These are phyloP conservation scores for Cynanchum wilfordii DNA, from an alignment of 257 asterid genomes.

Conservation along the genomic window DNA sequence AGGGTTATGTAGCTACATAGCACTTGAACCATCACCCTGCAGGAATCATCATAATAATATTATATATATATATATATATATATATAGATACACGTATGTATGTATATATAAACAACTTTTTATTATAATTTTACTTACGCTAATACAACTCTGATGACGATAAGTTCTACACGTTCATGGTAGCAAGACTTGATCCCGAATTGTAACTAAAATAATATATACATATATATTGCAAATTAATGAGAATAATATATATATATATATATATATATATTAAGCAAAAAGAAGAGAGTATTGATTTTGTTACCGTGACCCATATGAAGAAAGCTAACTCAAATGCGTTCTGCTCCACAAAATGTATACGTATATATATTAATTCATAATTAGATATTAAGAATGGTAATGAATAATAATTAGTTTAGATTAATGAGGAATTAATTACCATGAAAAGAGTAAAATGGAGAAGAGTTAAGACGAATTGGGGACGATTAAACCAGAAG, in stretches of 20 bases:
- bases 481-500: conserved; percentile 71
- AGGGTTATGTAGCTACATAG: conserved; percentile 79
- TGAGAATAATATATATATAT: no score
- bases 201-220: conserved; percentile 39
- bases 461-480: conserved; percentile 51
- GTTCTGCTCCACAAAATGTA: conserved; percentile 33
- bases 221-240: neutral
- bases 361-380: neutral
- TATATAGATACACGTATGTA: no score
- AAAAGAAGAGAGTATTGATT: neutral
- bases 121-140: conserved; percentile 42
- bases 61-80: no score
- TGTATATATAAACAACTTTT: no score
- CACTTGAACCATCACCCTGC: conserved; percentile 62
- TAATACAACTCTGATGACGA: conserved; percentile 52
- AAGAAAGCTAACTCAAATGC: conserved; percentile 66
- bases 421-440: neutral
- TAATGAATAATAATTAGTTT: neutral
- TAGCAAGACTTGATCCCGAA: conserved; percentile 69
- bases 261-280: no score
- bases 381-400: neutral
- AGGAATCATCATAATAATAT: neutral
- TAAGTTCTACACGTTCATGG: conserved; percentile 38
- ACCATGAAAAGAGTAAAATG: conserved; percentile 65
- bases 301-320: conserved; percentile 65